Evolutionary conservation across 2,329 filamentous ascomycete genomes (phyloP).

Genomic region (Hypoxylon sp.): DNA sequence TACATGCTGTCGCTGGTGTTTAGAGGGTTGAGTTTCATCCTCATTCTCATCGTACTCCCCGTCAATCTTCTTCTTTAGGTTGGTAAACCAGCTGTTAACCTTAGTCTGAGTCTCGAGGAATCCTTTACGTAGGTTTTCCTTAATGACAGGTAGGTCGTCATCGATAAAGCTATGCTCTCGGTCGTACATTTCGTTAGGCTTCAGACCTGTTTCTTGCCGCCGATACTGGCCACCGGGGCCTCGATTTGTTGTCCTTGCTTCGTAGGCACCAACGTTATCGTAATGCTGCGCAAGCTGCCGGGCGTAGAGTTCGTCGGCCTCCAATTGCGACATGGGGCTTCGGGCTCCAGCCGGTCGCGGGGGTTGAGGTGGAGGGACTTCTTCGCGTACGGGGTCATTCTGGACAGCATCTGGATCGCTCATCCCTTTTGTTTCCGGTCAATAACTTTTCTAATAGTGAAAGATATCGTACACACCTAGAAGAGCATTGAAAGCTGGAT

Average conservation of each 20-base stretch:
- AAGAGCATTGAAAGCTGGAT: constrained; percentile 95
- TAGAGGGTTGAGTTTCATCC: constrained; percentile 61
- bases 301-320: constrained; percentile 91
- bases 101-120: constrained; percentile 94
- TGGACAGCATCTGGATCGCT: constrained; percentile 79
- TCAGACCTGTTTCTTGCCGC: constrained; percentile 65
- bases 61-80: constrained; percentile 92
- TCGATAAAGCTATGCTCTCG: constrained; percentile 93
- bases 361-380: constrained; percentile 78
- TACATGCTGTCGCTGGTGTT: constrained; percentile 45
- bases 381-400: constrained; percentile 67
- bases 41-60: constrained; percentile 84
- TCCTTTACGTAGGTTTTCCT: constrained; percentile 92
- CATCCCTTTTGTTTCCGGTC: constrained; percentile 68
- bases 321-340: constrained; percentile 81
- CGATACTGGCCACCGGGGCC: constrained; percentile 52
- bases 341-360: constrained; percentile 75
- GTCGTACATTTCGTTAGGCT: constrained; percentile 71
- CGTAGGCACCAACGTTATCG: constrained; percentile 72
- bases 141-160: constrained; percentile 93
- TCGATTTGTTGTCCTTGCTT: constrained; percentile 66
- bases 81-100: constrained; percentile 93
- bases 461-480: constrained; percentile 70
- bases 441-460: constrained; percentile 23
- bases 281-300: constrained; percentile 94